Percentiles rank a stretch among this genome's conserved stretches.
Evolutionary conservation across 352 stramenopile genomes (phyloP).

Genomic region (Globisporangium paroecandrum): DNA sequence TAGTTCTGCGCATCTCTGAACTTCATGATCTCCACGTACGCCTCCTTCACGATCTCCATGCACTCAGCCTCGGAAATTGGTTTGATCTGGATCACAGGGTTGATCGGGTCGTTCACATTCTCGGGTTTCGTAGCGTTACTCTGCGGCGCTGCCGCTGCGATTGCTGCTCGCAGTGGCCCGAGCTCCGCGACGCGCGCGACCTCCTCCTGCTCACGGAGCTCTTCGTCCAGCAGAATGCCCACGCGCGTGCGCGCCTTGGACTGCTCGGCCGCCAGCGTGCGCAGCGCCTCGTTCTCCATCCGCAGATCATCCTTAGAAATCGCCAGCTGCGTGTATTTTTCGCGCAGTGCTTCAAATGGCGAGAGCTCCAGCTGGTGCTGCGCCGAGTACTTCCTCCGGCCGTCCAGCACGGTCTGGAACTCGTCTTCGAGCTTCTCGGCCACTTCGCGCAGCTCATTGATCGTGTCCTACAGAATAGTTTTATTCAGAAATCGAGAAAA

Average conservation of each 20-base stretch:
- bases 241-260: slow-evolving; percentile 51
- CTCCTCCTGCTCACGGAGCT: slow-evolving; percentile 35
- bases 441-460: slow-evolving; percentile 48
- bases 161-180: background rate
- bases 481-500: background rate
- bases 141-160: background rate
- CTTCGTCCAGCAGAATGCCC: slow-evolving; percentile 53
- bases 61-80: slow-evolving; percentile 46
- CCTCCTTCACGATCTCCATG: slow-evolving; percentile 34
- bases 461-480: slow-evolving; percentile 36
- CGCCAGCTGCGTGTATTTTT: slow-evolving; percentile 47
- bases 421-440: slow-evolving; percentile 48
- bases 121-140: slow-evolving; percentile 11
- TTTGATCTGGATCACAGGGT: slow-evolving; percentile 21
- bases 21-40: slow-evolving; percentile 40
- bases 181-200: background rate
- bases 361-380: slow-evolving; percentile 7
- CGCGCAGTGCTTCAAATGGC: slow-evolving; percentile 37
- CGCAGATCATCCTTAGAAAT: slow-evolving; percentile 54
- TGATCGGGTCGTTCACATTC: background rate
- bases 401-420: slow-evolving; percentile 35
- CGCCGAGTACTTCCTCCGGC: slow-evolving; percentile 16
- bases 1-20: slow-evolving; percentile 41
- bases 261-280: slow-evolving; percentile 47
- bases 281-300: slow-evolving; percentile 55